Percentiles rank a stretch among this genome's conserved stretches.
These are phyloP conservation scores for Suillus fuscotomentosus DNA, from an alignment of 768 basidiomycete species.

Conservation along the genomic window DNA sequence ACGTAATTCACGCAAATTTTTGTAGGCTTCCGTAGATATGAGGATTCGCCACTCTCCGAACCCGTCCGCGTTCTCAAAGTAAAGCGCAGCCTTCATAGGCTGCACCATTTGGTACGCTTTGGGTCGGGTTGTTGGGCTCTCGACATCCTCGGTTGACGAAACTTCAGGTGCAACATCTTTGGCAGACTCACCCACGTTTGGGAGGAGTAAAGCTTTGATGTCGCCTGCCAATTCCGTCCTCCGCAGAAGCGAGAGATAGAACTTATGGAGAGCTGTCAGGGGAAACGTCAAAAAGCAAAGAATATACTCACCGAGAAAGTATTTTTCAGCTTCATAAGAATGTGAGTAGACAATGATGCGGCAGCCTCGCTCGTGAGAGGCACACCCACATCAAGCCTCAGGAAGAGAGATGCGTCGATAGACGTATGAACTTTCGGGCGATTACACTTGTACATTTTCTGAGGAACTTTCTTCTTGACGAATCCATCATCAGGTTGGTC, in stretches of 20 bases:
- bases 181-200: conserved; percentile 1
- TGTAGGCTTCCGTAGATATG: conserved; percentile 49
- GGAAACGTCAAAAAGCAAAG: neutral
- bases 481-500: conserved; percentile 9
- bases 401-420: conserved; percentile 30
- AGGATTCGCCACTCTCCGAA: conserved; percentile 67
- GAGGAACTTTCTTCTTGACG: conserved; percentile 20
- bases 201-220: conserved; percentile 5
- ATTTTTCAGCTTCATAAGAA: conserved; percentile 25
- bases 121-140: conserved; percentile 2
- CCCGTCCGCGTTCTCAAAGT: conserved; percentile 53
- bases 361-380: conserved; percentile 27
- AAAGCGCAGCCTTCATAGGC: conserved; percentile 58
- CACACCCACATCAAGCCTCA: conserved; percentile 22
- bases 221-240: conserved; percentile 12
- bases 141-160: neutral
- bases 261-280: conserved; percentile 13
- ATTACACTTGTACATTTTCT: conserved; percentile 25
- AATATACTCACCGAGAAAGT: conserved; percentile 28
- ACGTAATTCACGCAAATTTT: conserved; percentile 46
- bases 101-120: conserved; percentile 46
- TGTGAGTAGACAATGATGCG: conserved; percentile 2
- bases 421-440: conserved; percentile 8
- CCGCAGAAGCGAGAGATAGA: conserved; percentile 22
- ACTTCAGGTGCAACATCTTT: neutral